Evolutionary conservation across 2,329 filamentous ascomycete species (phyloP), one percentile per base, ranked within the genome.

Genomic region (Endoconidiophora laricicola): DNA sequence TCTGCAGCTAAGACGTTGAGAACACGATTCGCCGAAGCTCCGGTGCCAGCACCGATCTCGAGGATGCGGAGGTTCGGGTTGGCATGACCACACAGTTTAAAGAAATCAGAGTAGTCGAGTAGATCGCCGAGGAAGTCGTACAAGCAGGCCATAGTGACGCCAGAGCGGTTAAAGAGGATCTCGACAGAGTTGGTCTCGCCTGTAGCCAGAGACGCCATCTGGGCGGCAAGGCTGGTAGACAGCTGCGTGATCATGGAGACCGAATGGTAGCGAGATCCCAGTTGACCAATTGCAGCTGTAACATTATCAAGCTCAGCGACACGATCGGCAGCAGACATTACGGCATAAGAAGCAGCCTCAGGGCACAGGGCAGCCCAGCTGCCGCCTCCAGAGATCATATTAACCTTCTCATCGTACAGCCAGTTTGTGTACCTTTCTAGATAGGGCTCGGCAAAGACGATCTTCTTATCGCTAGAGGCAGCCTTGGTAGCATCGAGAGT

Each of bases 11-110:
- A 62, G 50, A 2, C 54, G 43, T 0, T 54, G 0, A 66, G n/a
- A 18, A 63, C 48, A 3, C 56, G 57, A 2, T 44, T 42, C 1
- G 65, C 66, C 46, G 62, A 59, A 12, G 29, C 29, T 3, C 65
- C 64, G 1, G 62, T 68, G 0, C 65, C 65, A 12, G 63, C 64
- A 9, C 66, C 66, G 20, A 69, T 58, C 49, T 69, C 66, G 1
- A 69, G 57, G 26, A 69, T 61, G 1, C 60, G 58, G 7, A 65
- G 56, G 2, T 53, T 55, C 0, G 65, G 62, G 23, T 60, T 62
- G 43, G 65, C 26, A 20, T 48, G 37, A 6, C 14, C 24, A 26
- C 24, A 18, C 6, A 48, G 37, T 10, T 24, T 44, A 12, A 44
- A 44, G 23, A 44, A 44, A 3, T 44, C 42, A 3, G 42, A 44